Conservation (phyloP, 2,329 filamentous ascomycete genomes). For the Coniochaeta ligniaria region DNA sequence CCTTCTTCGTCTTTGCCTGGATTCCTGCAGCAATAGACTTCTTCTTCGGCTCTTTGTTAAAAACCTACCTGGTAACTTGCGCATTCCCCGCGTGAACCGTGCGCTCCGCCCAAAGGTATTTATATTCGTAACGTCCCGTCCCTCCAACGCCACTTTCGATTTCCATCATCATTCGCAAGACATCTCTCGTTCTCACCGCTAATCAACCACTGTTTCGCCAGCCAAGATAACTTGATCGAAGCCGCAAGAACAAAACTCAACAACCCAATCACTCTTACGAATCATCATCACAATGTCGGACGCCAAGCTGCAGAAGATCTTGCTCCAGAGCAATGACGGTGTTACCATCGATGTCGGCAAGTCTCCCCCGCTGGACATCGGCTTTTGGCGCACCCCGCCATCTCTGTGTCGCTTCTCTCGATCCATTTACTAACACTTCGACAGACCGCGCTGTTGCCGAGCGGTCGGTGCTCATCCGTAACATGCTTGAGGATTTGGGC, state of each 20-base stretch:
- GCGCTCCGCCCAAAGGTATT: background rate
- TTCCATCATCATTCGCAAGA: background rate
- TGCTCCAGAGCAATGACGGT: slow-evolving; percentile 44
- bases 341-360: slow-evolving; percentile 38
- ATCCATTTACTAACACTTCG: background rate
- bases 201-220: background rate
- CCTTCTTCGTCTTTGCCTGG: background rate
- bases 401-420: background rate
- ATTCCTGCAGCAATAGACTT: background rate
- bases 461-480: slow-evolving; percentile 93
- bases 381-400: slow-evolving; percentile 1
- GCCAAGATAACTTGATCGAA: background rate
- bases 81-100: background rate
- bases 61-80: background rate
- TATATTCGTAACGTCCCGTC: background rate
- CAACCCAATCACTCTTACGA: background rate
- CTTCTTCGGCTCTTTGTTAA: background rate
- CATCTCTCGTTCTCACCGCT: background rate
- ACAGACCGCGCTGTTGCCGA: slow-evolving; percentile 78
- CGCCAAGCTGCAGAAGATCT: slow-evolving; percentile 32
- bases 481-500: slow-evolving; percentile 92
- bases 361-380: slow-evolving; percentile 15
- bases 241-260: background rate
- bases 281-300: slow-evolving; percentile 18
- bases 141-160: background rate